Evolutionary conservation across 768 basidiomycete genomes (phyloP).

Genomic region (Lactarius quietus): DNA sequence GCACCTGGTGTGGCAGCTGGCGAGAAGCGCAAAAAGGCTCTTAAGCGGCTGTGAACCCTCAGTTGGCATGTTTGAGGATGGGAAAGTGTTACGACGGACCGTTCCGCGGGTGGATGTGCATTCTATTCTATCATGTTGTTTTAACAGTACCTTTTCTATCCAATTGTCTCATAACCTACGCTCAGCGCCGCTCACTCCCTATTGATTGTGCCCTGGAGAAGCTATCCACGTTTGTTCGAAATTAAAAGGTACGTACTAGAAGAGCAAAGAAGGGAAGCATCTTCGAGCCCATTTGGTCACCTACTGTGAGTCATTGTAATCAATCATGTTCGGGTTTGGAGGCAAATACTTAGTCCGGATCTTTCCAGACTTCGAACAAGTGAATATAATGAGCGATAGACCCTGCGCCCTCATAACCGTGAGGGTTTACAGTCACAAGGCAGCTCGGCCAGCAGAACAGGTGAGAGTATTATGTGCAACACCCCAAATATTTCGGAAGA

Average conservation of each 20-base stretch:
- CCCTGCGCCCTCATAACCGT: not conserved
- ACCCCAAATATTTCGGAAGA: not conserved
- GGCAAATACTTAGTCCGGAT: not conserved
- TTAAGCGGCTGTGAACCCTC: conserved; percentile 61
- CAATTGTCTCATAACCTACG: not conserved
- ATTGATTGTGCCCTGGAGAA: not conserved
- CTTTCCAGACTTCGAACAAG: not conserved
- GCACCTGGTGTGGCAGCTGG: conserved; percentile 48
- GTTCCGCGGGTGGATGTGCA: not conserved
- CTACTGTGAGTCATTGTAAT: too few relatives aligned
- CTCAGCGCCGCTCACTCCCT: not conserved
- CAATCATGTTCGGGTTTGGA: not conserved
- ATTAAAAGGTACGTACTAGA: not conserved
- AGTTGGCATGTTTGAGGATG: not conserved
- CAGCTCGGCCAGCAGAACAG: too few relatives aligned
- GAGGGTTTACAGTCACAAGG: not conserved
- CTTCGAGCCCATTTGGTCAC: not conserved
- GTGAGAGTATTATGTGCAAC: too few relatives aligned
- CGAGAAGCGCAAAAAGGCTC: conserved; percentile 86
- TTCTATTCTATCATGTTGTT: conserved; percentile 16
- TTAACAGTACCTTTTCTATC: conserved; percentile 14
- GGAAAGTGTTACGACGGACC: not conserved
- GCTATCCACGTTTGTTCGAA: not conserved
- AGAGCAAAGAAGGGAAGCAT: not conserved
- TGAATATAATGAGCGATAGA: not conserved